These are phyloP conservation scores for Mollisiaceae sp. DNA, from an alignment of 2,329 filamentous ascomycete genomes.

Conservation along the genomic window DNA sequence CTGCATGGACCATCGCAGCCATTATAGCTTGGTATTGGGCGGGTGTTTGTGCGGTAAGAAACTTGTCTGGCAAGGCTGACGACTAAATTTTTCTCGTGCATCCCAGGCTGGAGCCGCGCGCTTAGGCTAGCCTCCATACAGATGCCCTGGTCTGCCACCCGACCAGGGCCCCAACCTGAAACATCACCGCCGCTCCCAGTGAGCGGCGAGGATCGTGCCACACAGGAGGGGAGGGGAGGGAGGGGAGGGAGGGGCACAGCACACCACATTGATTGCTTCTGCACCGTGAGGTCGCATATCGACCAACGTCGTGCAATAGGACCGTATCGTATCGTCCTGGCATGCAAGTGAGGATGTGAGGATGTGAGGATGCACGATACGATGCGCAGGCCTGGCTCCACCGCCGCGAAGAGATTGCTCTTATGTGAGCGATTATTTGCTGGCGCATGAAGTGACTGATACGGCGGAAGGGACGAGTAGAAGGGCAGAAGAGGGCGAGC, in stretches of 20 bases:
- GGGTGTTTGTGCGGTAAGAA: not conserved
- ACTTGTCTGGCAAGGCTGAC: not conserved
- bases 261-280: constrained; percentile 1
- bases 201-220: not conserved
- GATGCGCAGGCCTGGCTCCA: not conserved
- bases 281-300: constrained; percentile 2
- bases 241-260: too few relatives aligned
- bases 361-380: not conserved
- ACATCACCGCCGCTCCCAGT: constrained; percentile 1
- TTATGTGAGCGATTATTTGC: constrained; percentile 8
- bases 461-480: constrained; percentile 2
- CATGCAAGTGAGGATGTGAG: too few relatives aligned
- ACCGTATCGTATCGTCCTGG: not conserved
- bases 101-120: not conserved
- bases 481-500: not conserved
- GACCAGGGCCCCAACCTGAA: not conserved
- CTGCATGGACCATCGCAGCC: constrained; percentile 24
- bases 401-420: not conserved
- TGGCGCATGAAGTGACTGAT: constrained; percentile 8
- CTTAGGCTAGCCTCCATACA: not conserved
- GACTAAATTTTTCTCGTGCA: not conserved
- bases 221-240: too few relatives aligned
- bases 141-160: not conserved
- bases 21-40: constrained; percentile 22
- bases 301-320: not conserved